Conservation (phyloP, 768 basidiomycete species). For the Suillus plorans region DNA sequence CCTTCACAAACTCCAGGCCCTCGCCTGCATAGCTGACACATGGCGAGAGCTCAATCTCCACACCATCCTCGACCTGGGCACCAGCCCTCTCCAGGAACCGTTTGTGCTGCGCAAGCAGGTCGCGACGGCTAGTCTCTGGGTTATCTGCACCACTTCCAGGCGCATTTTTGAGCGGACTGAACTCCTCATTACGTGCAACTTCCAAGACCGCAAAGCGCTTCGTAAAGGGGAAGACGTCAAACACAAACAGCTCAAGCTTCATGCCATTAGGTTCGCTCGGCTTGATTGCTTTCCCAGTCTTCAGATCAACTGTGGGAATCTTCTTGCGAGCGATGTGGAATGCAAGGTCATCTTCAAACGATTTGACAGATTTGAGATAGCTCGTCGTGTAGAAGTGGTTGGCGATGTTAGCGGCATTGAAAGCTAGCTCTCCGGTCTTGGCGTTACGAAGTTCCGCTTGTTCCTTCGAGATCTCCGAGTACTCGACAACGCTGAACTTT, state of each 20-base stretch:
- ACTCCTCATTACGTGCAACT: slow-evolving; percentile 86
- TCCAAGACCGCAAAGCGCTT: slow-evolving; percentile 83
- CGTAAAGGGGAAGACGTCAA: slow-evolving; percentile 97
- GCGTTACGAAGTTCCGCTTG: slow-evolving; percentile 78
- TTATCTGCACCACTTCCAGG: slow-evolving; percentile 90
- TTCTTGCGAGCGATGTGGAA: slow-evolving; percentile 99
- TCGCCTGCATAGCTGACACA: slow-evolving; percentile 90
- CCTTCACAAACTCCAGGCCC: slow-evolving; percentile 76
- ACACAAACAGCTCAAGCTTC: slow-evolving; percentile 98
- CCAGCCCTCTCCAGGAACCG: slow-evolving; percentile 83
- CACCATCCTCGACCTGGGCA: slow-evolving; percentile 64
- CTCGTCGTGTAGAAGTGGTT: slow-evolving; percentile 96
- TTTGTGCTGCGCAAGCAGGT: slow-evolving; percentile 85
- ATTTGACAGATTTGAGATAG: slow-evolving; percentile 76
- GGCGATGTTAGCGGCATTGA: slow-evolving; percentile 95
- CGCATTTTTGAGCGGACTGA: slow-evolving; percentile 97
- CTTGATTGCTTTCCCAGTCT: slow-evolving; percentile 68
- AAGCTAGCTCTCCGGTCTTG: slow-evolving; percentile 73
- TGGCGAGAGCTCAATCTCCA: slow-evolving; percentile 91
- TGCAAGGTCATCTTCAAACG: slow-evolving; percentile 85
- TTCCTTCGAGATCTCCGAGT: slow-evolving; percentile 90
- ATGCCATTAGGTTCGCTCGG: slow-evolving; percentile 94
- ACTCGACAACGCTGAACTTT: slow-evolving; percentile 92
- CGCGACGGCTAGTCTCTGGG: slow-evolving; percentile 85
- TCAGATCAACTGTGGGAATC: slow-evolving; percentile 79